Base-by-base conservation (phyloP, 345 rosid genomes). In the Durio zibethinus region DNA sequence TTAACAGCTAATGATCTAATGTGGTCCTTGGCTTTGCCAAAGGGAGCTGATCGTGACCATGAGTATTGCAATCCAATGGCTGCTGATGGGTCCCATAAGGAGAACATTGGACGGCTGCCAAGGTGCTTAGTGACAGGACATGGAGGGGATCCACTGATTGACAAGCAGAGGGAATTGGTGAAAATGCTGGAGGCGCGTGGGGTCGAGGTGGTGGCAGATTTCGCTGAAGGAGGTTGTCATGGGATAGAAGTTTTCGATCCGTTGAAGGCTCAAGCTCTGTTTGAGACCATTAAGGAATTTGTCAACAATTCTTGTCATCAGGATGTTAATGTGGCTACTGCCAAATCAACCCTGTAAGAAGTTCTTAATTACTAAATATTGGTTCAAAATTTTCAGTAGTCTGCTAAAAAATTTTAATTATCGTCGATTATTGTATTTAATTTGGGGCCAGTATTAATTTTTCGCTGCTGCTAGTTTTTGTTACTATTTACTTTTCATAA, bases 141-240 rank as follows among this genome's bases (percentile, higher is more conserved):
- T n/a, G 91, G 84, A 0, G 94, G 96, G 5, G 98, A 95, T 80
- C 99, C 99, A 36, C 81, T 92, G 16, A 66, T 75, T 0, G 97
- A 95, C 81, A 84, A 84, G 47, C 98, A 95, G 83, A 90, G 79
- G 83, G 89, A 83, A 83, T 78, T 92, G 20, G 87, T 74, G 50
- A 80, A 84, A 68, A 87, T 84, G 83, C 29, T 95, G 63, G 84
- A 64, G 83, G 76, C 86, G 12, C 83, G 78, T 14, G 97, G 94
- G 4, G 98, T 87, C n/a, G 83, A 76, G 40, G 97, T 92, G 79
- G 88, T 74, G 56, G 62, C 84, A 21, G 36, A 31, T 54, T 85
- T 95, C 76, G 62, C 35, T 0, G 80, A 87, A 7, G 97, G 82
- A 71, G 96, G 99, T 20, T 84, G 21, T 76, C 99, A 95, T 78